Base-by-base conservation (phyloP, 495 filamentous ascomycete genomes). In the Penicillium herquei region DNA sequence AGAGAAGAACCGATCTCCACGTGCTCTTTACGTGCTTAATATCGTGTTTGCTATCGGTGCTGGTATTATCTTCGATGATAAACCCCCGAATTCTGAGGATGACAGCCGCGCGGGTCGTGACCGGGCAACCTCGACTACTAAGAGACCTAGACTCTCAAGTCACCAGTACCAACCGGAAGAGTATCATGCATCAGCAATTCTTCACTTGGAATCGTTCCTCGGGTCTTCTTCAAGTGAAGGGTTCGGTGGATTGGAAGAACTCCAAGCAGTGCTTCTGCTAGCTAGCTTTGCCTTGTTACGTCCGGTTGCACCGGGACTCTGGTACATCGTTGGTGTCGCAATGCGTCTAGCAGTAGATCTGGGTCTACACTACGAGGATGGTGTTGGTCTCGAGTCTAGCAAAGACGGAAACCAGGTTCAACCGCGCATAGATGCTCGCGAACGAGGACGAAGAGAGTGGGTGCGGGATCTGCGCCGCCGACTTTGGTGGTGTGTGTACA, bases 1-100 rank as follows among this genome's bases (percentile, higher is more conserved):
- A 34, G 83, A 83, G 49, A 83, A 84, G 53, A 82, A 82, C 52
- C 82, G 90, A 31, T 89, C 87, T 16, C 84, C 92, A 7, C 83
- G 90, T 48, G 92, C 96, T 70, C 82, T 92, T 12, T 98, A 97
- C 66, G 84, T 92, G 70, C 80, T 97, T 45, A 96, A 96, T 69
- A 97, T 98, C 69, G 93, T 97, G n/a, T 98, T 93, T 74, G 93
- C 93, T 6, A 96, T 97, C 57, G 93, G 93, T 8, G 88, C 90
- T 11, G 93, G 92, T 0, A 96, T 96, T 59, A 95, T 96, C 57
- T 83, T 96, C 59, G 88, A 87, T 48, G 87, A 84, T 53, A 78
- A 81, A 21, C 58, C 71, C 26, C 63, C 66, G 35, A 70, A 70
- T 49, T 65, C 75, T 8, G 71, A 73, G 33, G 72, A 75, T 18